Evolutionary conservation across 129 eudicot genomes (phyloP).

Genomic region (Logfia minima): DNA sequence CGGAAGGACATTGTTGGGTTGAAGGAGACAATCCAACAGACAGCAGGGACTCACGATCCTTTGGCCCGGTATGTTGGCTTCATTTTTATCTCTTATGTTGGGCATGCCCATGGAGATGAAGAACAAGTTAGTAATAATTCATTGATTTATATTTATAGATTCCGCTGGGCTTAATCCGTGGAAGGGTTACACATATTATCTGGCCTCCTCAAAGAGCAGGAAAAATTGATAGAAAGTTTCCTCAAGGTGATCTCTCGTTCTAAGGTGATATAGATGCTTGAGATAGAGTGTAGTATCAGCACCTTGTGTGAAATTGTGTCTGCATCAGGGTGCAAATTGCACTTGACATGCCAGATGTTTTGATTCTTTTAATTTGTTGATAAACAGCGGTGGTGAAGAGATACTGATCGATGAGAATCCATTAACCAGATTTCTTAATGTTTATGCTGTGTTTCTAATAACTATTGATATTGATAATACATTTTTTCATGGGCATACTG

Average conservation of each 20-base stretch:
- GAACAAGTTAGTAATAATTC: background rate
- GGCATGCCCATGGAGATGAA: background rate
- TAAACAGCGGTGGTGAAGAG: background rate
- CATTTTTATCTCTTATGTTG: background rate
- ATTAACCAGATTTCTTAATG: background rate
- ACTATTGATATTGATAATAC: background rate
- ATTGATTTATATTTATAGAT: conserved; percentile 43
- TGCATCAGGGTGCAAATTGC: background rate
- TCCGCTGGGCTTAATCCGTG: conserved; percentile 84
- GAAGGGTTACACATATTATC: conserved; percentile 72
- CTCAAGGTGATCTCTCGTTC: conserved; percentile 40
- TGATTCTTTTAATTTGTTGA: background rate
- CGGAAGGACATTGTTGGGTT: conserved; percentile 99
- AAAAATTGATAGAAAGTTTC: conserved; percentile 52
- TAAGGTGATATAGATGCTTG: conserved; percentile 25
- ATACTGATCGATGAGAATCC: background rate
- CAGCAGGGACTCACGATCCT: conserved; percentile 78
- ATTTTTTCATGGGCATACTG: background rate
- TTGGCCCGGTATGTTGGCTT: conserved; percentile 69
- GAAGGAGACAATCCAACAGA: conserved; percentile 80
- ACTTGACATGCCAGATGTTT: background rate
- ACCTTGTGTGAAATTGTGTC: background rate
- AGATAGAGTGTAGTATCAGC: background rate
- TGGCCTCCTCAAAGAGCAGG: conserved; percentile 93
- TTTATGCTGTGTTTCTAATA: background rate